These are phyloP conservation scores for Eimeria necatrix DNA, from an alignment of 169 alveolate species.

Conservation along the genomic window DNA sequence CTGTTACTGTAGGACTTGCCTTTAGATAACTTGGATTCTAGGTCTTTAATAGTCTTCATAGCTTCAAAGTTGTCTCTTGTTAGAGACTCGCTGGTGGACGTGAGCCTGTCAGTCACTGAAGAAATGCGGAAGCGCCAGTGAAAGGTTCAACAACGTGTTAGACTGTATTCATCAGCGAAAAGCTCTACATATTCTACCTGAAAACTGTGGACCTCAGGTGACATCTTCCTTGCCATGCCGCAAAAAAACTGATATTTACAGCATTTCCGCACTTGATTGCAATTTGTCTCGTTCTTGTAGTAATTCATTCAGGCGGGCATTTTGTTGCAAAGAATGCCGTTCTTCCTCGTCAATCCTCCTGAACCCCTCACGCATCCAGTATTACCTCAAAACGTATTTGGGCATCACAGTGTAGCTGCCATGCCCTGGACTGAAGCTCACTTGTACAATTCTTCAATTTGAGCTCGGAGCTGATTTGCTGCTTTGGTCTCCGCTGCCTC, in stretches of 20 bases:
- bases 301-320: slow-evolving; percentile 54
- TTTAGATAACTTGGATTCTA: slow-evolving; percentile 47
- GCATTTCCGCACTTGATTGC: slow-evolving; percentile 8
- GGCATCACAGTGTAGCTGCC: too few species aligned
- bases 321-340: slow-evolving; percentile 62
- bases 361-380: not conserved
- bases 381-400: too few species aligned
- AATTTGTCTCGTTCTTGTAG: slow-evolving; percentile 66
- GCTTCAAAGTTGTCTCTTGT: slow-evolving; percentile 58
- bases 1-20: slow-evolving; percentile 1
- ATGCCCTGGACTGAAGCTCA: not conserved
- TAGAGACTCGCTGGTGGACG: slow-evolving; percentile 69
- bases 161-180: too few species aligned
- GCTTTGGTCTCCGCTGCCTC: slow-evolving; percentile 73
- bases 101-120: slow-evolving; percentile 61
- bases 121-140: not conserved
- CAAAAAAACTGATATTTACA: not conserved
- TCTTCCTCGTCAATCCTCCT: slow-evolving; percentile 72
- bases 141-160: not conserved
- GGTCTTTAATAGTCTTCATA: slow-evolving; percentile 56
- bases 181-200: too few species aligned
- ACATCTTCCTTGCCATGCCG: too few species aligned
- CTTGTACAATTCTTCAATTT: slow-evolving; percentile 66
- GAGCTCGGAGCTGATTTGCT: slow-evolving; percentile 61
- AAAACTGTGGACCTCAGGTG: too few species aligned